Evolutionary conservation across 257 asterid species (phyloP).

Genomic region (Henckelia pumila): DNA sequence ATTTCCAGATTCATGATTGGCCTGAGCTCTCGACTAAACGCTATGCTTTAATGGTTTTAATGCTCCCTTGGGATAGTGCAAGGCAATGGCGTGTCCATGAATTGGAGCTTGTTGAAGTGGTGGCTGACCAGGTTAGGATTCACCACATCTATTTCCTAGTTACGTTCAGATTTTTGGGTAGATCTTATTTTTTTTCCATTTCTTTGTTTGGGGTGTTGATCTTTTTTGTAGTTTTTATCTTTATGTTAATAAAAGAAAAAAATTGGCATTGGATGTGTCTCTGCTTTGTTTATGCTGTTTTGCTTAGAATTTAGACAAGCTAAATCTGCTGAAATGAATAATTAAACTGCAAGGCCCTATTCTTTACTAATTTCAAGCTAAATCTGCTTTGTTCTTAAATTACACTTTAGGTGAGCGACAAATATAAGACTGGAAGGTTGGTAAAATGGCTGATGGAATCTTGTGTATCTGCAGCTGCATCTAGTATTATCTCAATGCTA

Average conservation of each 20-base stretch:
- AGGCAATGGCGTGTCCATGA: constrained; percentile 97
- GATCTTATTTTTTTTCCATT: background rate
- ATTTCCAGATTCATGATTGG: constrained; percentile 96
- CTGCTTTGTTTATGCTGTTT: constrained; percentile 11
- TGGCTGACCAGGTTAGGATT: constrained; percentile 86
- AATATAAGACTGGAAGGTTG: constrained; percentile 7
- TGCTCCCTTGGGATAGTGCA: constrained; percentile 95
- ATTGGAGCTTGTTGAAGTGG: constrained; percentile 97
- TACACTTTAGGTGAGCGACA: background rate
- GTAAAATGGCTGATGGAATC: background rate
- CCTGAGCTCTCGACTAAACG: constrained; percentile 89
- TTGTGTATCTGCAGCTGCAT: constrained; percentile 6
- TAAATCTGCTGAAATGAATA: constrained; percentile 18
- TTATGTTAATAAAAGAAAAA: background rate
- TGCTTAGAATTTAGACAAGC: constrained; percentile 5
- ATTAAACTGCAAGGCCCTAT: background rate
- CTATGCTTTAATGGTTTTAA: constrained; percentile 93
- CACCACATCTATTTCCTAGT: constrained; percentile 16
- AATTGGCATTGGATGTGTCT: background rate
- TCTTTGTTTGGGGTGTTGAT: background rate
- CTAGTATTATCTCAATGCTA: background rate
- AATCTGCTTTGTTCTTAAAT: background rate
- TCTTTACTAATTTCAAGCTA: background rate
- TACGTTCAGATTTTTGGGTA: background rate
- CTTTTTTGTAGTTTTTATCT: background rate